These are phyloP conservation scores for Hymenoscyphus fructigenus DNA, from an alignment of 2,329 filamentous ascomycete species.

Conservation along the genomic window DNA sequence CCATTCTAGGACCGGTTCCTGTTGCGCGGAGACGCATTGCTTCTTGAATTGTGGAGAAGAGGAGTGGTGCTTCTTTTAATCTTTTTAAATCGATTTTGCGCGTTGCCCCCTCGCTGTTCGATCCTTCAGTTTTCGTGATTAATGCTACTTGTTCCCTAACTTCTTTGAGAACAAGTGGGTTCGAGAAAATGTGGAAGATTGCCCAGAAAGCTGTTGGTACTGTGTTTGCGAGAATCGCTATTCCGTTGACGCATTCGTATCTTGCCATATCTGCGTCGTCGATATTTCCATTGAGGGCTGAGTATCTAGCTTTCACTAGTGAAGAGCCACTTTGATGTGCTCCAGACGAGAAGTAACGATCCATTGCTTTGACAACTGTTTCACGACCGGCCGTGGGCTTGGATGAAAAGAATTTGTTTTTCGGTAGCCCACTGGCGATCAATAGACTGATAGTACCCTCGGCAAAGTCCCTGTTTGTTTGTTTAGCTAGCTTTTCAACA, in stretches of 20 bases:
- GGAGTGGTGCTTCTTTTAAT: slow-evolving; percentile 6
- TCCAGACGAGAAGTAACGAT: not conserved
- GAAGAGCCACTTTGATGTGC: not conserved
- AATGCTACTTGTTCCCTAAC: not conserved
- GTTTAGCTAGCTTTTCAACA: not conserved
- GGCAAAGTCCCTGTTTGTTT: not conserved
- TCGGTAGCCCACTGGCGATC: not conserved
- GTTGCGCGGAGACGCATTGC: slow-evolving; percentile 5
- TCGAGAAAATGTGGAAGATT: slow-evolving; percentile 4
- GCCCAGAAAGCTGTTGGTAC: slow-evolving; percentile 6
- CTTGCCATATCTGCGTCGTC: not conserved
- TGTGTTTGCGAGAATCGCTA: slow-evolving; percentile 1
- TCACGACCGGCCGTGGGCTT: not conserved
- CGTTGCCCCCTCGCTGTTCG: not conserved
- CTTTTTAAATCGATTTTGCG: not conserved
- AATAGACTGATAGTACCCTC: not conserved
- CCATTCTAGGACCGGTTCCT: slow-evolving; percentile 2
- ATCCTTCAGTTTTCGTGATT: not conserved
- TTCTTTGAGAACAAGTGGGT: not conserved
- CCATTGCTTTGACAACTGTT: not conserved
- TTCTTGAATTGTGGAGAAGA: slow-evolving; percentile 6
- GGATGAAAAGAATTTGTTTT: not conserved
- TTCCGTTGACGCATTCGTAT: slow-evolving; percentile 6
- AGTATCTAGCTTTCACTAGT: slow-evolving; percentile 3
- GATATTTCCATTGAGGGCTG: not conserved